phyloP scores from a whole-genome alignment of 1,284 basidiomycete species.

The Ganoderma boninense region DNA sequence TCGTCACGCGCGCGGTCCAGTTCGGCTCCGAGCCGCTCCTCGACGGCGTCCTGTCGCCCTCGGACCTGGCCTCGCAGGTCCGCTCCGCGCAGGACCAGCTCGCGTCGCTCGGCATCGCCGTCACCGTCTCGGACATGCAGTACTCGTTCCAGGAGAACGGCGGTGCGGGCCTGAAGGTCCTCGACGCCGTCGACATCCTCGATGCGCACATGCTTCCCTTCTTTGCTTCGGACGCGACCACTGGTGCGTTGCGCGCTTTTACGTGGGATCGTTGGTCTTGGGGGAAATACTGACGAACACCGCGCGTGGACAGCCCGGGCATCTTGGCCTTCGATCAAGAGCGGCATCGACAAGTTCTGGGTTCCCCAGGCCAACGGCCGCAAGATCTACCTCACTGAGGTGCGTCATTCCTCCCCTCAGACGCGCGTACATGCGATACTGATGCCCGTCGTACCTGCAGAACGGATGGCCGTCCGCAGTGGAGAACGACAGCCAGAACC shows the following conservation, averaged over 20 bases:
- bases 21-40: constrained; percentile 82
- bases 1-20: constrained; percentile 71
- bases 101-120: constrained; percentile 63
- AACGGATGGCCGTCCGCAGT: constrained; percentile 77
- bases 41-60: constrained; percentile 63
- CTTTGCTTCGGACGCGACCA: constrained; percentile 68
- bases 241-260: constrained; percentile 49
- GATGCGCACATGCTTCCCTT: constrained; percentile 81
- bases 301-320: constrained; percentile 54
- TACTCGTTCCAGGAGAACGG: constrained; percentile 60
- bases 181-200: constrained; percentile 71
- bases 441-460: constrained; percentile 44
- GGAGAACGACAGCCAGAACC: constrained; percentile 63
- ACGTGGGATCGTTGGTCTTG: too few relatives aligned
- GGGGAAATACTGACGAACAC: constrained; percentile 1
- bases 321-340: constrained; percentile 62
- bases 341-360: constrained; percentile 68
- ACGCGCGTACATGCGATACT: neutral
- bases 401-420: constrained; percentile 35
- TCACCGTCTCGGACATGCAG: constrained; percentile 65
- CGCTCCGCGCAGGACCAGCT: constrained; percentile 57
- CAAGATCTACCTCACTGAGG: constrained; percentile 78
- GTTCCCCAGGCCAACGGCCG: constrained; percentile 64
- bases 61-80: constrained; percentile 64
- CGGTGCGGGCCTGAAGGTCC: constrained; percentile 60